Evolutionary conservation across 176 grass and related monocot species (phyloP), one percentile per base, ranked within the genome.

Genomic region (Lolium multiflorum): DNA sequence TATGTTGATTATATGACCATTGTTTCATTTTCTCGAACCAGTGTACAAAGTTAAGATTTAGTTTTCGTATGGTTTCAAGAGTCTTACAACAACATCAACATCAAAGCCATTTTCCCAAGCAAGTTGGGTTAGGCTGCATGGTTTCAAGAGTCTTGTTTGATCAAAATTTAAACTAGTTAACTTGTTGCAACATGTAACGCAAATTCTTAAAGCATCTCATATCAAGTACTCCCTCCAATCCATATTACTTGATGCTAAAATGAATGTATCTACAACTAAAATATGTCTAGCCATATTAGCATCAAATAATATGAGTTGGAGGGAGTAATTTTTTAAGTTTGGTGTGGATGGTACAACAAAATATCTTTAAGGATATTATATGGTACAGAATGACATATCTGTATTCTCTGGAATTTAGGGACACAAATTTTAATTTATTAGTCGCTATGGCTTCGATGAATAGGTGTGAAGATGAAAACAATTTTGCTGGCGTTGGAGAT

Each of bases 11-110:
- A 67, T n/a, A 71, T 4, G 14, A 13, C 24, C 20, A 79, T 55
- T 46, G 12, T 55, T 55, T 21, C 35, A 84, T 74, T 74, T 83
- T 62, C 69, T 60, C 38, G 26, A 17, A 49, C 52, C 56, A 63
- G 21, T 61, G 44, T 84, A 21, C n/a, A 84, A 72, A 74, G 70
- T 48, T 83, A 47, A 20, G 4, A 31, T 69, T 13, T 82, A 82
- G 28, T 60, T 56, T 48, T 72, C 6, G 4, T 72, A 59, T 56
- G 35, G n/a, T 46, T 59, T 43, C n/a, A 59, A 71, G 67, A 73
- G 35, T 47, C n/a, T 56, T 59, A 35, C 31, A 35, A 35, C 31
- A 35, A 35, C 31, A 35, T 35, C 31, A 35, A 35, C 31, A 35
- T 35, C 31, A 35, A 35, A 35, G 31, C 31, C 31, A 3, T 35